Base-by-base conservation (phyloP, 129 eudicot genomes). In the Helianthus tuberosus region DNA sequence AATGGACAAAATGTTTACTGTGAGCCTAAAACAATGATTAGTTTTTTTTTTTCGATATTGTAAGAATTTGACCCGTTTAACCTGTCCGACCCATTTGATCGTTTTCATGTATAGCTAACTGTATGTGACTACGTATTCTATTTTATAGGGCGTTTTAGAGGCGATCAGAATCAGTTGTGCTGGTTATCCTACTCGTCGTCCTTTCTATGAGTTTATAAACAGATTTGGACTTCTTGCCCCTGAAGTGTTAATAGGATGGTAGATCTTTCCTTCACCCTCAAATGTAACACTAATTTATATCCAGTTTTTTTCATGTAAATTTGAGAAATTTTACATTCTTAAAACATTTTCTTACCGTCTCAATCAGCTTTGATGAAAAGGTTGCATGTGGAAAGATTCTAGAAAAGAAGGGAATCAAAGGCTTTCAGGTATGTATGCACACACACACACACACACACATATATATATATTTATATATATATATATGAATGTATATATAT, bases 111-210 rank as follows among this genome's bases (percentile, higher is more conserved):
- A 27, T 61, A 49, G 32, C 77, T 44, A 44, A 43, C 61, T 65
- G n/a, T 20, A 11, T 64, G 11, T 66, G 64, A 72, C 55, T 69
- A 44, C 41, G 25, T 27, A 23, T 59, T 46, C 59, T 17, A 53
- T 39, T 48, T 54, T 64, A 35, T 78, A 95, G 99, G 99, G 99
- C 80, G 99, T 95, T 73, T 68, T 95, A 73, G 99, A 95, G 90
- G 99, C 99, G 80, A 95, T 95, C 81, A 84, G 99, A 80, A 95
- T 95, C 69, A 95, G 99, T 73, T 91, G 97, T 84, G 99, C 99
- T 51, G 99, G 99, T 43, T 95, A 81, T 76, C 99, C 99, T 78
- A 95, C 99, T 71, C 97, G 99, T 29, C 97, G 97, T 59, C 85
- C 96, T 74, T 95, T 91, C 84, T 95, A 85, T 74, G 99, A 95